These are phyloP conservation scores for Ceratobasidium sp. DNA, from an alignment of 1,284 basidiomycete genomes.

Conservation along the genomic window DNA sequence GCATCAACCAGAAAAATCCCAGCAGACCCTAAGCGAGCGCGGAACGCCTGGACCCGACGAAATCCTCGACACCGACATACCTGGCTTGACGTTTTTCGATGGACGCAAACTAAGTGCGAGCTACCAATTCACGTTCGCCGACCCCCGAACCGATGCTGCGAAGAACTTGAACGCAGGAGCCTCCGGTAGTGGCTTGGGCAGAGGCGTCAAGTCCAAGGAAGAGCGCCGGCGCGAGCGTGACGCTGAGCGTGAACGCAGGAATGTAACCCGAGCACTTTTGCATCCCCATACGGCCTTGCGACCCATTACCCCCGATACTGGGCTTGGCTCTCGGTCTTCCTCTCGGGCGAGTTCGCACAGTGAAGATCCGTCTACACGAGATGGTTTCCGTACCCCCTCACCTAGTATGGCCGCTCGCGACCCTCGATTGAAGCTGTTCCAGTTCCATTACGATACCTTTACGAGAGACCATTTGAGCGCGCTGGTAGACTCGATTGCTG, in stretches of 20 bases:
- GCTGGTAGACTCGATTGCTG: slow-evolving; percentile 86
- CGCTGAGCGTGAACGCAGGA: slow-evolving; percentile 19
- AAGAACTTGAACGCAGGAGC: background rate
- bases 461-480: slow-evolving; percentile 90
- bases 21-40: background rate
- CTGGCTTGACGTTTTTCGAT: slow-evolving; percentile 48
- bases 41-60: slow-evolving; percentile 42
- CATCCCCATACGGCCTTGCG: slow-evolving; percentile 28
- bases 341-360: slow-evolving; percentile 6
- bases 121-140: slow-evolving; percentile 78
- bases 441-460: slow-evolving; percentile 91
- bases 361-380: slow-evolving; percentile 12
- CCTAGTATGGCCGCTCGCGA: slow-evolving; percentile 53
- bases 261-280: slow-evolving; percentile 18
- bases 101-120: slow-evolving; percentile 49
- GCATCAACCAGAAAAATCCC: background rate
- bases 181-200: background rate
- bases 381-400: slow-evolving; percentile 17
- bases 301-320: slow-evolving; percentile 16
- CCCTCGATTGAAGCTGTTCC: slow-evolving; percentile 82
- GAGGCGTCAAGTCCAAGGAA: background rate
- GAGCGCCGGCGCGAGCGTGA: slow-evolving; percentile 30
- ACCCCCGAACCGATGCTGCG: slow-evolving; percentile 43
- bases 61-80: slow-evolving; percentile 49
- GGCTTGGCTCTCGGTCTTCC: slow-evolving; percentile 10